Percentiles rank a stretch among this genome's conserved stretches.
phyloP scores from a whole-genome alignment of 306 rosid species.

The Cucumis cinereus region DNA sequence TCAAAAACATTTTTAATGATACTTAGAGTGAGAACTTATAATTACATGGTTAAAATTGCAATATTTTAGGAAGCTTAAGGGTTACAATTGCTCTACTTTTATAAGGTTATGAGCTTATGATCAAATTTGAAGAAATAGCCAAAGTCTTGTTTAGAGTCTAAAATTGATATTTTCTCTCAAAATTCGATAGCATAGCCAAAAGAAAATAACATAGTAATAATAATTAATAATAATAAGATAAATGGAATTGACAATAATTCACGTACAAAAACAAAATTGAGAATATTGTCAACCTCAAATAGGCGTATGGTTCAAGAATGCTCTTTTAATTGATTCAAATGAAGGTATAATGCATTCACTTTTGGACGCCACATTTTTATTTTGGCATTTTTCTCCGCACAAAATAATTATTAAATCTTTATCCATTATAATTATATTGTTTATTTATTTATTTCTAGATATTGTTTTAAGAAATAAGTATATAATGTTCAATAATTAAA shows the following conservation, averaged over 20 bases:
- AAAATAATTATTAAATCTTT: not conserved
- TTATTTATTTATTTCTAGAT: not conserved
- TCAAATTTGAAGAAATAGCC: no score
- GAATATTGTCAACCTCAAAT: not conserved
- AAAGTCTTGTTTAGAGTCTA: no score
- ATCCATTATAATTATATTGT: constrained; percentile 10
- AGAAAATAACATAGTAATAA: no score
- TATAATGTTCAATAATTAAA: not conserved
- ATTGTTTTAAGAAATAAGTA: not conserved
- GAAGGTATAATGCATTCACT: not conserved
- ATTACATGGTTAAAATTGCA: no score
- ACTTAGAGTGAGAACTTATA: no score
- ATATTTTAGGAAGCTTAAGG: no score
- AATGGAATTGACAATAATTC: not conserved
- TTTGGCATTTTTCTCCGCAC: not conserved
- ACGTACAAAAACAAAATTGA: not conserved
- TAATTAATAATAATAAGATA: not conserved
- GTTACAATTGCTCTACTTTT: no score
- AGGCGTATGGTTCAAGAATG: not conserved
- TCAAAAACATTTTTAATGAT: no score
- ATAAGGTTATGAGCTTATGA: no score
- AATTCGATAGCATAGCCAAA: no score
- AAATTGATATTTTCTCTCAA: no score
- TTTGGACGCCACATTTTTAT: not conserved
- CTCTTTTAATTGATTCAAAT: not conserved